Evolutionary conservation across 202 grass and related monocot genomes (phyloP), one percentile per base, ranked within the genome.

Genomic region (Elaeis oleifera): DNA sequence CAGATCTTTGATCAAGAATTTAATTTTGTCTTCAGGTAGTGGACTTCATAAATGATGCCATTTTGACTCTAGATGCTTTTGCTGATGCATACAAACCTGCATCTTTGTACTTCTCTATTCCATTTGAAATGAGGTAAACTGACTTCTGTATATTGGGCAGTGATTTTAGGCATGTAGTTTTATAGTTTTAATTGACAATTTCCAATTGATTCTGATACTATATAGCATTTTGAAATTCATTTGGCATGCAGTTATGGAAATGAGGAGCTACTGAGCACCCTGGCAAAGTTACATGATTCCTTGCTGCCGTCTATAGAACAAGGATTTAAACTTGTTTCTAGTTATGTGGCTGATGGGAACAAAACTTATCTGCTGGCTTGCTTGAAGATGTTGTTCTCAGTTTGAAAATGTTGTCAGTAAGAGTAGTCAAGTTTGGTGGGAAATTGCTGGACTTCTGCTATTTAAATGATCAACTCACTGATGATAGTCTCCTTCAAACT

Each of bases 1-100:
- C 11, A 44, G 9, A 44, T 9, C 13, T 14, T 44, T 44, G 36
- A 44, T 1, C 36, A 44, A 44, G 36, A 44, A 44, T 44, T 44
- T 44, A 64, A 65, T 64, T 63, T 63, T 16, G 51, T 19, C 14
- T 56, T 64, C 77, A 97, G 92, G 87, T 91, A 52, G 63, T 97
- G 81, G 87, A 97, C 81, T 97, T 97, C 79, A 60, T 91, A 70
- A 97, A 97, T 79, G 92, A 97, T 86, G 84, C 84, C 28, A 71
- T 91, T 71, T 72, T 89, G 50, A 91, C 84, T 68, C 55, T 97
- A 68, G 84, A 97, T 97, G 80, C 87, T 50, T 91, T 97, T 83
- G 84, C 71, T 70, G 79, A 80, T 75, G 79, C 87, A 56, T 91
- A 91, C 72, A 79, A 68, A 83, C 81, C 84, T 63, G 87, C 87